These are phyloP conservation scores for Neurospora intermedia DNA, from an alignment of 495 filamentous ascomycete genomes.

Conservation along the genomic window DNA sequence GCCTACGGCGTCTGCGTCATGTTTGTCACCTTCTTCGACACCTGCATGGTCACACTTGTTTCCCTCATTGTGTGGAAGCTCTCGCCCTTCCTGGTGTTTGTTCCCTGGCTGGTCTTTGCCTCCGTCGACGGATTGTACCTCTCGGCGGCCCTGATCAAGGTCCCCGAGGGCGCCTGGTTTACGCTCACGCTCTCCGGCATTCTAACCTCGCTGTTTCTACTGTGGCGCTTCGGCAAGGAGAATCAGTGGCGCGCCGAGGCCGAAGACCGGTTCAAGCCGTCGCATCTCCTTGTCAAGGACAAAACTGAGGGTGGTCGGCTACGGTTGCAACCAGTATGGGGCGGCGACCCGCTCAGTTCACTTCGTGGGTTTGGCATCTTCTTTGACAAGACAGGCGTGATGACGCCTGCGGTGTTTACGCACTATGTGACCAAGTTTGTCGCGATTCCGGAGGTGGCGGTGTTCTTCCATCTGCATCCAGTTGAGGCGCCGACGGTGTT, in stretches of 20 bases:
- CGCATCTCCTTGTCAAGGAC: slow-evolving; percentile 28
- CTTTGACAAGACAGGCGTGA: slow-evolving; percentile 52
- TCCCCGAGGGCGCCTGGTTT: slow-evolving; percentile 67
- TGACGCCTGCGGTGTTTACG: slow-evolving; percentile 47
- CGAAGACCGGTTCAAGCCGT: slow-evolving; percentile 43
- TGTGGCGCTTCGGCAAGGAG: slow-evolving; percentile 69
- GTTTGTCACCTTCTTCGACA: slow-evolving; percentile 65
- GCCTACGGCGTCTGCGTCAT: slow-evolving; percentile 56
- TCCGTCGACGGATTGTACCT: slow-evolving; percentile 55
- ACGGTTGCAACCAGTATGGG: slow-evolving; percentile 30
- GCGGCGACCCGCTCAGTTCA: slow-evolving; percentile 32
- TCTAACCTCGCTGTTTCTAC: slow-evolving; percentile 48
- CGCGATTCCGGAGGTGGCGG: slow-evolving; percentile 42
- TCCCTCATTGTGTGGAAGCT: slow-evolving; percentile 59
- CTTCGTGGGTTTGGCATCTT: slow-evolving; percentile 50
- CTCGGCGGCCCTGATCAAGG: slow-evolving; percentile 55
- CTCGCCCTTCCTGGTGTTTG: slow-evolving; percentile 42
- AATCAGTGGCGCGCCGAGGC: slow-evolving; percentile 60
- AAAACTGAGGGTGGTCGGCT: slow-evolving; percentile 13
- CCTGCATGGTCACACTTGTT: slow-evolving; percentile 56
- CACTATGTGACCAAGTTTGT: slow-evolving; percentile 56
- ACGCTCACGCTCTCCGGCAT: slow-evolving; percentile 52
- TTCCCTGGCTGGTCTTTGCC: slow-evolving; percentile 52
- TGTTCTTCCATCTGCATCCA: slow-evolving; percentile 55
- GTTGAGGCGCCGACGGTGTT: slow-evolving; percentile 41